Percentiles rank a stretch among this genome's conserved stretches.
Conservation (phyloP, 2,329 filamentous ascomycete species). For the Sporothrix pallida region DNA sequence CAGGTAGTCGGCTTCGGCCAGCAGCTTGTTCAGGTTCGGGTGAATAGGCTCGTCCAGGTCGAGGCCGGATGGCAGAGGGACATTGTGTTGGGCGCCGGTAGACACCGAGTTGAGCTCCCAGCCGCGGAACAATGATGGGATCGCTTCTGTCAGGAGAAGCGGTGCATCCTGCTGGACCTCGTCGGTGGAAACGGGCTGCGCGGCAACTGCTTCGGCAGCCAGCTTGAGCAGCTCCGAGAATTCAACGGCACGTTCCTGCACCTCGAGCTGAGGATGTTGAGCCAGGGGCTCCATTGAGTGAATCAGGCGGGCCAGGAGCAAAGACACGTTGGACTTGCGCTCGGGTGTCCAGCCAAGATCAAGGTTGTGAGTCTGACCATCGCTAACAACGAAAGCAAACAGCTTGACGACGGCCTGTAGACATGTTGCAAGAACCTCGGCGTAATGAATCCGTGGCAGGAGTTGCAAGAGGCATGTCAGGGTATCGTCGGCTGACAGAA, state of each 20-base stretch:
- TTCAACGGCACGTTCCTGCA: slow-evolving; percentile 93
- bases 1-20: slow-evolving; percentile 63
- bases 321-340: slow-evolving; percentile 73
- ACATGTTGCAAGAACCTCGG: slow-evolving; percentile 75
- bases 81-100: slow-evolving; percentile 78
- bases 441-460: slow-evolving; percentile 60
- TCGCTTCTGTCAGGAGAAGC: slow-evolving; percentile 84
- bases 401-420: slow-evolving; percentile 87
- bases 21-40: slow-evolving; percentile 68
- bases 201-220: slow-evolving; percentile 78
- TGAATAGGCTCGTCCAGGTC: slow-evolving; percentile 86
- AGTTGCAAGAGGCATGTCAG: slow-evolving; percentile 76
- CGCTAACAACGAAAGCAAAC: slow-evolving; percentile 73
- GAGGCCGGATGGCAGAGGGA: slow-evolving; percentile 76
- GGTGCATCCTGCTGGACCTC: slow-evolving; percentile 70
- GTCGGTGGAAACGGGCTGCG: slow-evolving; percentile 64
- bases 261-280: slow-evolving; percentile 84
- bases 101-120: slow-evolving; percentile 94
- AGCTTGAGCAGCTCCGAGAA: slow-evolving; percentile 89
- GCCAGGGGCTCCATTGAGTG: slow-evolving; percentile 80
- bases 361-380: slow-evolving; percentile 55
- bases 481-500: slow-evolving; percentile 72
- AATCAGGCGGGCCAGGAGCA: slow-evolving; percentile 81
- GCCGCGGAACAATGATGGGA: slow-evolving; percentile 84
- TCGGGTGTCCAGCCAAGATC: slow-evolving; percentile 68